Evolutionary conservation across 176 grass and related monocot genomes (phyloP).

Genomic region (Oryza nivara): DNA sequence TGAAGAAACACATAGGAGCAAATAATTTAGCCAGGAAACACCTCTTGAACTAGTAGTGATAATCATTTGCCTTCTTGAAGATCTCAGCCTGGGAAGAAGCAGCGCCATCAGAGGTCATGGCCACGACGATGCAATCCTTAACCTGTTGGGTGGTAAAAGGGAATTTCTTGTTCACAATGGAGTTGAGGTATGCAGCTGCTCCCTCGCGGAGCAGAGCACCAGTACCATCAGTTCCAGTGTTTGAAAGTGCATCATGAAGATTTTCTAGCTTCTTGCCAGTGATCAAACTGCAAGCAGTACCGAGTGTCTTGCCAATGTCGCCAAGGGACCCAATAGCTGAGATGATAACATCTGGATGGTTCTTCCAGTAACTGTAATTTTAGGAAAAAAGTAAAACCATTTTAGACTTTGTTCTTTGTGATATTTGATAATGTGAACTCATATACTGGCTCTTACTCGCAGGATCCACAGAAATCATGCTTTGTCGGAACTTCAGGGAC

Average conservation of each 20-base stretch:
- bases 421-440: background rate
- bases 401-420: conserved; percentile 3
- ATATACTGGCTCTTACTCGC: conserved; percentile 60
- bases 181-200: conserved; percentile 81
- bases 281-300: conserved; percentile 40
- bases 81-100: conserved; percentile 68
- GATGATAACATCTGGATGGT: conserved; percentile 63
- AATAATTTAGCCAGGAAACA: conserved; percentile 33
- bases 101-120: conserved; percentile 53
- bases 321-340: conserved; percentile 56
- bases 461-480: conserved; percentile 64
- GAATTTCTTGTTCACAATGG: conserved; percentile 66
- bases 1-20: conserved; percentile 21
- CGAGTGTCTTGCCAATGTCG: conserved; percentile 67
- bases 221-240: conserved; percentile 55
- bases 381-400: conserved; percentile 10
- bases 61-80: conserved; percentile 81
- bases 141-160: conserved; percentile 74
- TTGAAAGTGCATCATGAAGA: conserved; percentile 71
- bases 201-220: conserved; percentile 73
- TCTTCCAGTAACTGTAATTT: conserved; percentile 72
- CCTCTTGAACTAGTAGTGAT: conserved; percentile 35
- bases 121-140: conserved; percentile 48
- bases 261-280: conserved; percentile 58
- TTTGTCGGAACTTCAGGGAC: conserved; percentile 51